Conservation (phyloP, 768 basidiomycete genomes). For the Candolleomyces eurysporus region DNA sequence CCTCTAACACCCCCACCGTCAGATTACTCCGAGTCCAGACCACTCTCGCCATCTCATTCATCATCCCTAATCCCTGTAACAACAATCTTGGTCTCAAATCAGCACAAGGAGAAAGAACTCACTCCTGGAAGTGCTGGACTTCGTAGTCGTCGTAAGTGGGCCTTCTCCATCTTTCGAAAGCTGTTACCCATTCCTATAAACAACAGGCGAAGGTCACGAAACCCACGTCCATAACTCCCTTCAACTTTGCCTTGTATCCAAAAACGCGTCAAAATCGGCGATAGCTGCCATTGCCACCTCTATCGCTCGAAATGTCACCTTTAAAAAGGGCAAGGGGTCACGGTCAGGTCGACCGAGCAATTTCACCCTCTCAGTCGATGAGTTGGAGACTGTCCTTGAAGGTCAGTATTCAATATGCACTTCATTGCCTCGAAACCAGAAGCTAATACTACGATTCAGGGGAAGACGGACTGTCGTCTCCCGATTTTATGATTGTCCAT, state of each 20-base stretch:
- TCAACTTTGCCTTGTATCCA: conserved; percentile 56
- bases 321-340: conserved; percentile 17
- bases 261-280: conserved; percentile 61
- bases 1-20: conserved; percentile 79
- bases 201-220: neutral
- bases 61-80: conserved; percentile 15
- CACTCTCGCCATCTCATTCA: conserved; percentile 49
- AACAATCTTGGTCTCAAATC: conserved; percentile 16
- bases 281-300: conserved; percentile 54
- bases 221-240: conserved; percentile 22
- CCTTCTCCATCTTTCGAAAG: neutral
- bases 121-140: neutral
- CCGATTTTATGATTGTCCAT: conserved; percentile 79
- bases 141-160: neutral
- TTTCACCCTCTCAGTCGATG: conserved; percentile 41
- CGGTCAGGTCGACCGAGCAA: conserved; percentile 16
- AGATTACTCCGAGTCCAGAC: conserved; percentile 64
- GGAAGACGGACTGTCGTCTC: conserved; percentile 54
- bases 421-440: neutral
- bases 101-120: neutral
- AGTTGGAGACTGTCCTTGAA: conserved; percentile 54
- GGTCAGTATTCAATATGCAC: conserved; percentile 35
- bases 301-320: conserved; percentile 35
- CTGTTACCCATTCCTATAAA: neutral
- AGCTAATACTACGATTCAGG: conserved; percentile 29